These are phyloP conservation scores for Daedaleopsis nitida DNA, from an alignment of 768 basidiomycete genomes.

Conservation along the genomic window DNA sequence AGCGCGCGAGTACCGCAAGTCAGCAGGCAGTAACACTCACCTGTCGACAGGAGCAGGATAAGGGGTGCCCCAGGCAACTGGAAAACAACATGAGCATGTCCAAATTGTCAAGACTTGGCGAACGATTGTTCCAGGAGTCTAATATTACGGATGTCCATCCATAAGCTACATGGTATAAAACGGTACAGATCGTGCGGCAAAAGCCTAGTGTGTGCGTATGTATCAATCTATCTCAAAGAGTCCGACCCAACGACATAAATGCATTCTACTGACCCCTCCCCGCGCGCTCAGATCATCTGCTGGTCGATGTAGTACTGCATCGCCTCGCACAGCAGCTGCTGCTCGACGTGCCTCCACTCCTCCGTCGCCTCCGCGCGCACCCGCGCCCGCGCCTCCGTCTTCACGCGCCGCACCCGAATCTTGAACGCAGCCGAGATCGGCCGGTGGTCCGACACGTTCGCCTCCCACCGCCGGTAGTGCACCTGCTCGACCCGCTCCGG, in stretches of 20 bases:
- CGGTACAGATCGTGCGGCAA: constrained; percentile 13
- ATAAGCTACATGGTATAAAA: constrained; percentile 22
- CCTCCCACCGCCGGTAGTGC: constrained; percentile 82
- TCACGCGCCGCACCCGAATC: constrained; percentile 73
- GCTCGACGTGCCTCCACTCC: constrained; percentile 48
- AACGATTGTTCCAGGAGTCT: background rate
- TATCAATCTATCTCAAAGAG: background rate
- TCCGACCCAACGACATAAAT: background rate
- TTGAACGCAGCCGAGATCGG: constrained; percentile 82
- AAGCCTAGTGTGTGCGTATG: background rate
- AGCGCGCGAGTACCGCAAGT: too few species aligned
- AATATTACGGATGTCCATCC: background rate
- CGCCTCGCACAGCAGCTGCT: constrained; percentile 32
- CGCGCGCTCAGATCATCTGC: constrained; percentile 21
- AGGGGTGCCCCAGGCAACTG: too few species aligned
- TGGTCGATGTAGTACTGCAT: constrained; percentile 38
- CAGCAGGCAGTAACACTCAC: too few species aligned
- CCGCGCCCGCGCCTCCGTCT: constrained; percentile 54
- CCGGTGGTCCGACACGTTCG: constrained; percentile 87
- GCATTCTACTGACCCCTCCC: background rate
- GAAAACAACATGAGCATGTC: too few species aligned
- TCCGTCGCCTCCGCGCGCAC: constrained; percentile 59
- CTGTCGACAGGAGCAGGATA: too few species aligned
- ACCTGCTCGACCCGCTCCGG: constrained; percentile 60
- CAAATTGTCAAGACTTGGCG: too few species aligned